These are phyloP conservation scores for Pseudonitzschia pungens DNA, from an alignment of 108 stramenopile species.

Conservation along the genomic window DNA sequence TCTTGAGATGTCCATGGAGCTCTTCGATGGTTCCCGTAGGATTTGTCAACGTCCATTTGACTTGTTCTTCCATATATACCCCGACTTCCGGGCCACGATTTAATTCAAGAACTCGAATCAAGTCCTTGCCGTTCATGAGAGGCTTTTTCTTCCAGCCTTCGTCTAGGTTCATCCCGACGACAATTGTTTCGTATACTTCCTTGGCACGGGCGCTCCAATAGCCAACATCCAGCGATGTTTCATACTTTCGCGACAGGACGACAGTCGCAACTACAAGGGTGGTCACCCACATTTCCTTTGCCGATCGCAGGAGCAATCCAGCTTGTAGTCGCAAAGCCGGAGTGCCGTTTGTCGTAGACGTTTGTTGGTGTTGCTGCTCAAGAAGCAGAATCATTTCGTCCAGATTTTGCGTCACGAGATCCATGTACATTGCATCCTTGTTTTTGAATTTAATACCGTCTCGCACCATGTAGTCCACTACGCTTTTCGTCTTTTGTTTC, in stretches of 20 bases:
- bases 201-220: slow-evolving; percentile 12
- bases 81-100: slow-evolving; percentile 67
- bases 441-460: slow-evolving; percentile 80
- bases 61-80: slow-evolving; percentile 69
- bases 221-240: slow-evolving; percentile 9
- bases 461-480: slow-evolving; percentile 71
- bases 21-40: slow-evolving; percentile 71
- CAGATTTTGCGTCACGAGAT: slow-evolving; percentile 45
- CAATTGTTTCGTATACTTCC: slow-evolving; percentile 27
- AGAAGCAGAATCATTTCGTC: slow-evolving; percentile 62
- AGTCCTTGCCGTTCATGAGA: slow-evolving; percentile 71
- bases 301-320: slow-evolving; percentile 62
- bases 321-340: slow-evolving; percentile 52
- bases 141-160: slow-evolving; percentile 73
- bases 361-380: neutral
- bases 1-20: slow-evolving; percentile 51
- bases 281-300: slow-evolving; percentile 79
- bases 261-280: slow-evolving; percentile 59
- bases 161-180: slow-evolving; percentile 55
- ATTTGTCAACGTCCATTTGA: slow-evolving; percentile 75
- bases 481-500: slow-evolving; percentile 45
- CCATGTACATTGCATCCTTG: slow-evolving; percentile 56
- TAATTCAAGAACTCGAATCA: slow-evolving; percentile 56
- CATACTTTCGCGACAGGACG: slow-evolving; percentile 42
- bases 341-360: neutral